Percentiles rank a stretch among this genome's conserved stretches.
These are phyloP conservation scores for Ceratobasidium sp. DNA, from an alignment of 1,284 basidiomycete genomes.

Conservation along the genomic window DNA sequence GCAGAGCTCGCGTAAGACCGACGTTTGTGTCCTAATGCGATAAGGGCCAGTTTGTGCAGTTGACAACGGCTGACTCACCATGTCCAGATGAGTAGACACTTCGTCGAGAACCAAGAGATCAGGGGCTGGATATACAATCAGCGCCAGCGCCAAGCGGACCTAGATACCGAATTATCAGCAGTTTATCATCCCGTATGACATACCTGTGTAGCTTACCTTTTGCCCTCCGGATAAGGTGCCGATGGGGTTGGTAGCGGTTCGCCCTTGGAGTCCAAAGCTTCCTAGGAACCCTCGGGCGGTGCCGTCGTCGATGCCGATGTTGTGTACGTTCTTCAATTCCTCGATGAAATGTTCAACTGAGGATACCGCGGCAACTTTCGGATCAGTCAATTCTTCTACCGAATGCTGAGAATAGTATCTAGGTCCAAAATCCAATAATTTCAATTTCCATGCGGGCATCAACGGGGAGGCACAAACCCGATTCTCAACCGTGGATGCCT, in stretches of 20 bases:
- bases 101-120: conserved; percentile 70
- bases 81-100: conserved; percentile 74
- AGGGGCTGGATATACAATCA: conserved; percentile 57
- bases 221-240: conserved; percentile 65
- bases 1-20: conserved; percentile 64
- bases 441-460: conserved; percentile 42
- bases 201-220: conserved; percentile 55
- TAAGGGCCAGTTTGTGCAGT: neutral
- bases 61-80: conserved; percentile 41
- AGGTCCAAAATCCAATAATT: conserved; percentile 38
- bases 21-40: conserved; percentile 59
- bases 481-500: conserved; percentile 65
- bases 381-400: conserved; percentile 58
- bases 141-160: conserved; percentile 59
- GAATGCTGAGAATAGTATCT: conserved; percentile 62
- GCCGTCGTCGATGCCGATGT: conserved; percentile 52
- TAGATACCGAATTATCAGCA: neutral
- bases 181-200: neutral
- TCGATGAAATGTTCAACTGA: conserved; percentile 56
- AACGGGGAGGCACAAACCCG: conserved; percentile 51
- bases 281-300: conserved; percentile 58
- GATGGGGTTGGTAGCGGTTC: conserved; percentile 57
- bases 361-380: conserved; percentile 49
- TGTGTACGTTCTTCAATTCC: conserved; percentile 46
- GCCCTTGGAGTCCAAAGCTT: conserved; percentile 59